Evolutionary conservation across 2,329 filamentous ascomycete genomes (phyloP), one percentile per base, ranked within the genome.

Genomic region (Pseudogymnoascus sp.): DNA sequence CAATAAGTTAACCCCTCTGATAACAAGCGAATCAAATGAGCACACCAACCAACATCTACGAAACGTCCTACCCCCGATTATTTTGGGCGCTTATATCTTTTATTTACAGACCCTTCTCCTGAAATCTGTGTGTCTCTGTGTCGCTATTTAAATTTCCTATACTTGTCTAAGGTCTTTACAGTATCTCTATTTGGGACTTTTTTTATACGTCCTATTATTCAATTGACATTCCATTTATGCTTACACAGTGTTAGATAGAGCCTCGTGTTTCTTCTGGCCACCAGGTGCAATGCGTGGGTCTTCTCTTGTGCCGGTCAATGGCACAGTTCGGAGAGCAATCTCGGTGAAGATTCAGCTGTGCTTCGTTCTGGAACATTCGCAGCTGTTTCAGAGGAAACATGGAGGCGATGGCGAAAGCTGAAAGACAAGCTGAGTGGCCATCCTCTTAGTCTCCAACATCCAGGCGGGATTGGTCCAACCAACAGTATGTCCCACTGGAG

Each of bases 21-120:
- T 52, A 52, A 55, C 49, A 55, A 55, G 49, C 49, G 49, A 55
- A 55, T 55, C 29, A 55, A 55, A 33, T 55, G 49, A 19, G 26
- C 45, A 55, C 29, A 19, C 49, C 29, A 33, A 33, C 49, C 29
- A 33, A 55, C 29, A 7, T 33, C 45, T 16, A 16, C 14, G 23
- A 31, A 52, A 55, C 11, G 12, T 5, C 6, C 10, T 35, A 16
- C n/a, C 49, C 49, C 49, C 5, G 29, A 55, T 35, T 33, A 55
- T 55, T 33, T 5, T 55, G 29, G 49, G 29, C 49, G 49, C 49
- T 55, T 55, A 55, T 55, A 55, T 55, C 26, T 29, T 33, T 55
- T 19, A 35, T 55, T 52, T 55, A 55, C 49, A 33, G 16, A 19
- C 49, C 16, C 49, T 33, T 55, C 49, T 55, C 10, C 29, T 55